Evolutionary conservation across 345 rosid genomes (phyloP).

Genomic region (Ceriops decandra): DNA sequence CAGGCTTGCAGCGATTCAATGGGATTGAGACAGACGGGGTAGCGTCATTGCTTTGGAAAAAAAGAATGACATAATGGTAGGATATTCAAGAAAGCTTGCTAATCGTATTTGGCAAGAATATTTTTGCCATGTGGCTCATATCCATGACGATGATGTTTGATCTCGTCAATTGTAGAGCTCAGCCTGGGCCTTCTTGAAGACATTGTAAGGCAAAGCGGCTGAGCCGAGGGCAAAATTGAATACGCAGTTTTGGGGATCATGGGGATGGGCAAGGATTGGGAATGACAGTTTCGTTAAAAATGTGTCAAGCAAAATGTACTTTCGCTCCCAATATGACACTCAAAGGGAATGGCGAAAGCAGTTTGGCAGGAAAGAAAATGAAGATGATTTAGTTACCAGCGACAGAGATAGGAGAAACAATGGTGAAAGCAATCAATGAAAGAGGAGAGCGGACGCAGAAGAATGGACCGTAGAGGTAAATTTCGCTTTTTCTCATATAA

Average conservation of each 20-base stretch:
- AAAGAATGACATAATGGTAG: constrained; percentile 71
- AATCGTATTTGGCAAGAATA: constrained; percentile 25
- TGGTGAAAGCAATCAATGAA: too few species aligned
- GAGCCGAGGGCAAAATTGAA: constrained; percentile 93
- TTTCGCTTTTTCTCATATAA: too few species aligned
- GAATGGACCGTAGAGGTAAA: too few species aligned
- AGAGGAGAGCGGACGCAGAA: too few species aligned
- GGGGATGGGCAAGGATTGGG: too few species aligned
- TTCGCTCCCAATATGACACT: too few species aligned
- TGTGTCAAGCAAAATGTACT: too few species aligned
- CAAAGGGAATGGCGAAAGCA: too few species aligned
- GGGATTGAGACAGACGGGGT: constrained; percentile 82
- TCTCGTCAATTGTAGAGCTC: constrained; percentile 87
- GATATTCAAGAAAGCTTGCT: constrained; percentile 45
- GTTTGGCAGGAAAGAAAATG: too few species aligned
- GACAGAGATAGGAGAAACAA: too few species aligned
- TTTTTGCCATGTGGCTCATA: constrained; percentile 94
- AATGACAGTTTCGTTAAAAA: too few species aligned
- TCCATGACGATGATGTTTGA: constrained; percentile 98
- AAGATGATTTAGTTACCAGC: too few species aligned
- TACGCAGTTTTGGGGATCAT: constrained; percentile 42
- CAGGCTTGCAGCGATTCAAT: constrained; percentile 53
- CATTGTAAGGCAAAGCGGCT: constrained; percentile 72
- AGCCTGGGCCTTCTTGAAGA: constrained; percentile 66
- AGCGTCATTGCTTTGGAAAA: constrained; percentile 94